A percentile compares a stretch with the other conserved stretches of the same genome.
Conservation (phyloP, 768 basidiomycete genomes). For the Cyclocybe cylindracea region DNA sequence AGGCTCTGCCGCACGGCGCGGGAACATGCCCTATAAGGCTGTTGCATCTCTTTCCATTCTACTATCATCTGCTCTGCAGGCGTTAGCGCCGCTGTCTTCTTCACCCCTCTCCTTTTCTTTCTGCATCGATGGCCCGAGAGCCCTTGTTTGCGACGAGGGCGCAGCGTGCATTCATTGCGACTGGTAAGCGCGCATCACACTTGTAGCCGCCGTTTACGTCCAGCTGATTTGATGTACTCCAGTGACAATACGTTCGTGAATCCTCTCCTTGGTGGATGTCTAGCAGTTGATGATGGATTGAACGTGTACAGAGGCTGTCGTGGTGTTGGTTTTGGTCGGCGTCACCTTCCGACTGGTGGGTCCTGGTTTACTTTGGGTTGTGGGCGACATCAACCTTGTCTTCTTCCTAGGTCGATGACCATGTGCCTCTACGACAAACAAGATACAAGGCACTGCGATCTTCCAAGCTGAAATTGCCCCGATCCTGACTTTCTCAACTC, state of each 20-base stretch:
- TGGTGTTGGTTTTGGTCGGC: constrained; percentile 75
- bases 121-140: constrained; percentile 62
- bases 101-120: constrained; percentile 7
- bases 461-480: neutral
- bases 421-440: constrained; percentile 40
- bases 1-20: too few relatives aligned
- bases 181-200: constrained; percentile 47
- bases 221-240: constrained; percentile 9
- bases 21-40: neutral
- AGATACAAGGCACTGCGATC: constrained; percentile 52
- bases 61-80: neutral
- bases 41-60: neutral
- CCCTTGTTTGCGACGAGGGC: constrained; percentile 72
- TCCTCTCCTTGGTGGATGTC: neutral
- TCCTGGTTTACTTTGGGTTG: constrained; percentile 8
- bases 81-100: constrained; percentile 10
- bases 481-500: neutral
- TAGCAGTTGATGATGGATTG: neutral
- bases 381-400: neutral
- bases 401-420: constrained; percentile 46
- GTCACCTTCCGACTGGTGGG: constrained; percentile 67
- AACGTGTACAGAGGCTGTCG: constrained; percentile 59
- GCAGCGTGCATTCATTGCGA: constrained; percentile 70
- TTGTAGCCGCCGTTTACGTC: constrained; percentile 4
- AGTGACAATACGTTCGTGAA: constrained; percentile 65